Percentiles rank a stretch among this genome's conserved stretches.
phyloP scores from a whole-genome alignment of 2,329 filamentous ascomycete genomes.

The Lecanoromycetidae sp. region DNA sequence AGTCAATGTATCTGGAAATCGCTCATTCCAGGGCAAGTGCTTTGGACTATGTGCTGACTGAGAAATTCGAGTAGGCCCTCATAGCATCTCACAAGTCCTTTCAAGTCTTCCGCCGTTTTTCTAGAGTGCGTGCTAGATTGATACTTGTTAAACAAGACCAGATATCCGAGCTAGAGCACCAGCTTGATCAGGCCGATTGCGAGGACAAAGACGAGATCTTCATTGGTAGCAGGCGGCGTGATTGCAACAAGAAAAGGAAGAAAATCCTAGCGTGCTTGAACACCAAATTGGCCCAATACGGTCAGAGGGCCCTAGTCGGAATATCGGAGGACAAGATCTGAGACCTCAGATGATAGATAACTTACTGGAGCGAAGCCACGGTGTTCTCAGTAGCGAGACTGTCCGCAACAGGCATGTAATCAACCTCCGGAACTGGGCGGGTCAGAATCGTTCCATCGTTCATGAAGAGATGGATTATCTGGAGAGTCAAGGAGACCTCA shows the following conservation, averaged over 20 bases:
- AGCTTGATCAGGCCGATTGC: constrained; percentile 22
- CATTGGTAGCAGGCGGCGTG: constrained; percentile 18
- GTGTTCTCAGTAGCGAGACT: neutral
- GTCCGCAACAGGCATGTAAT: neutral
- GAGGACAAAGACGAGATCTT: constrained; percentile 18
- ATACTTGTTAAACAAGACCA: constrained; percentile 26
- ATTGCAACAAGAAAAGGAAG: constrained; percentile 16
- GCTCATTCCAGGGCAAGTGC: too few species aligned
- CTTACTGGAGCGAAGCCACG: constrained; percentile 1
- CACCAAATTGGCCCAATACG: constrained; percentile 3
- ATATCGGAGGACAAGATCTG: neutral
- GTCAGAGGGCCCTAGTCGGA: neutral
- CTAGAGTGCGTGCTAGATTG: constrained; percentile 21
- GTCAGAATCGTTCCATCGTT: constrained; percentile 3
- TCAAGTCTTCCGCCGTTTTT: constrained; percentile 24
- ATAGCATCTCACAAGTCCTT: constrained; percentile 22
- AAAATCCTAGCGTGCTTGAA: neutral
- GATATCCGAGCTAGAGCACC: constrained; percentile 22
- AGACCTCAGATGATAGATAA: neutral
- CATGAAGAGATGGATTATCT: constrained; percentile 12
- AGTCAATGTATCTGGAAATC: too few species aligned
- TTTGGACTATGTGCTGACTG: too few species aligned
- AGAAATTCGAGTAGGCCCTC: too few species aligned
- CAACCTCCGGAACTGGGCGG: constrained; percentile 10
- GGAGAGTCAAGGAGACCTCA: constrained; percentile 2